Percentiles rank a stretch among this genome's conserved stretches.
Conservation (phyloP, 257 asterid species). For the Orobanche coerulescens region DNA sequence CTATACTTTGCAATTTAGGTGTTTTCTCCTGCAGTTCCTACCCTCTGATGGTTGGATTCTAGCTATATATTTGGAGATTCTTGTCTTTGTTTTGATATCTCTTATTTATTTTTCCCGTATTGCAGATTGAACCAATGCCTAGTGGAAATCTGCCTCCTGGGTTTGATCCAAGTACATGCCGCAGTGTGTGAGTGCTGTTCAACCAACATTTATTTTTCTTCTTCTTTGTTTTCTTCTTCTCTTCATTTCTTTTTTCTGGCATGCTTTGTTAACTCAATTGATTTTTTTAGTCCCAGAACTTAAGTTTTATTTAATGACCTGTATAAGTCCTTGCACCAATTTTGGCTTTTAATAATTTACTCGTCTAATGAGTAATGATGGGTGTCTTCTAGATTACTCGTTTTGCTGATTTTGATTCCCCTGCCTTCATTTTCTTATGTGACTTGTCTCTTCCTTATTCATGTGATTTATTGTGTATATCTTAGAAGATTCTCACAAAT, state of each 20-base stretch:
- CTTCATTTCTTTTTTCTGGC: slow-evolving; percentile 13
- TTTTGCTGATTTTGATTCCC: background rate
- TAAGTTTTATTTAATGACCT: background rate
- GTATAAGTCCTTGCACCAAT: background rate
- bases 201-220: slow-evolving; percentile 8
- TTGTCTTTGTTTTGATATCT: slow-evolving; percentile 19
- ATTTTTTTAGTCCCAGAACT: background rate
- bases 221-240: background rate
- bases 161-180: slow-evolving; percentile 94
- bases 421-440: slow-evolving; percentile 3
- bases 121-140: slow-evolving; percentile 96
- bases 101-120: slow-evolving; percentile 21
- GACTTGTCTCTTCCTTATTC: slow-evolving; percentile 6
- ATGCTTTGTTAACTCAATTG: slow-evolving; percentile 7
- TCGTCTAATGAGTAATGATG: background rate
- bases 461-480: slow-evolving; percentile 19
- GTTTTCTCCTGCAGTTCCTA: background rate
- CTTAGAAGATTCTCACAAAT: slow-evolving; percentile 23
- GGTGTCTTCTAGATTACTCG: background rate
- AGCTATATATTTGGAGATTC: background rate
- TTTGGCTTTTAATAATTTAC: slow-evolving; percentile 9
- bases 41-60: slow-evolving; percentile 1
- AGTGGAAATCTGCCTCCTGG: slow-evolving; percentile 99
- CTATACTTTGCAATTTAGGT: background rate
- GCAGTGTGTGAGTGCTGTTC: slow-evolving; percentile 88